Evolutionary conservation across 768 basidiomycete species (phyloP).

Genomic region (Hysterangium stoloniferum): DNA sequence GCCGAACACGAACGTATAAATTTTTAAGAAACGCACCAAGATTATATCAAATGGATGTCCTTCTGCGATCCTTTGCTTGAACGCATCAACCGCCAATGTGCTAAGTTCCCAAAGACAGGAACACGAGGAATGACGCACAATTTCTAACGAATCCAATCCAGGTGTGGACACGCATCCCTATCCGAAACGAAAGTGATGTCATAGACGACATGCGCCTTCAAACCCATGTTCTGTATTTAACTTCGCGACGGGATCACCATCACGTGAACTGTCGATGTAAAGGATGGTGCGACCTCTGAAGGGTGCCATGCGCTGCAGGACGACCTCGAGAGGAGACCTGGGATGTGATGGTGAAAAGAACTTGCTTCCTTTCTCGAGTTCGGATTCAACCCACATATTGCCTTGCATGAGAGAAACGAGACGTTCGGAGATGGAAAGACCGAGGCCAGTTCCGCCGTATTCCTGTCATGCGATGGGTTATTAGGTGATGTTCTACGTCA

Average conservation of each 20-base stretch:
- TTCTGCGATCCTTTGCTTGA: conserved; percentile 67
- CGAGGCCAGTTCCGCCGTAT: conserved; percentile 95
- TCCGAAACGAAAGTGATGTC: conserved; percentile 75
- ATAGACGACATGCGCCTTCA: conserved; percentile 70
- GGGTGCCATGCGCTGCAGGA: conserved; percentile 72
- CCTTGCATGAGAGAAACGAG: conserved; percentile 97
- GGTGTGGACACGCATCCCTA: conserved; percentile 75
- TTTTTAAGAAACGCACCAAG: conserved; percentile 70
- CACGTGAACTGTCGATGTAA: conserved; percentile 80
- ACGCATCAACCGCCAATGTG: conserved; percentile 84
- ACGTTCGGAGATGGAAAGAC: conserved; percentile 94
- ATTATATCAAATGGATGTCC: conserved; percentile 84
- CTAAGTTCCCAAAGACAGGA: conserved; percentile 83
- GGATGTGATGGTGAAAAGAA: conserved; percentile 87
- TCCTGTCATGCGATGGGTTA: conserved; percentile 42
- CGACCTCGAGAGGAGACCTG: conserved; percentile 68
- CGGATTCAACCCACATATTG: conserved; percentile 97
- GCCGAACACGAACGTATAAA: no score
- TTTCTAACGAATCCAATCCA: conserved; percentile 84
- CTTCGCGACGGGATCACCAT: conserved; percentile 66
- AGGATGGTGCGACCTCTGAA: conserved; percentile 86
- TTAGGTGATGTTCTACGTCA: not conserved
- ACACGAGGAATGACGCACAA: conserved; percentile 93
- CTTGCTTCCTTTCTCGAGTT: conserved; percentile 84
- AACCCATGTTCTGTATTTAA: conserved; percentile 71